Evolutionary conservation across 2,329 filamentous ascomycete genomes (phyloP), one percentile per base, ranked within the genome.

Genomic region (Lachnellula suecica): DNA sequence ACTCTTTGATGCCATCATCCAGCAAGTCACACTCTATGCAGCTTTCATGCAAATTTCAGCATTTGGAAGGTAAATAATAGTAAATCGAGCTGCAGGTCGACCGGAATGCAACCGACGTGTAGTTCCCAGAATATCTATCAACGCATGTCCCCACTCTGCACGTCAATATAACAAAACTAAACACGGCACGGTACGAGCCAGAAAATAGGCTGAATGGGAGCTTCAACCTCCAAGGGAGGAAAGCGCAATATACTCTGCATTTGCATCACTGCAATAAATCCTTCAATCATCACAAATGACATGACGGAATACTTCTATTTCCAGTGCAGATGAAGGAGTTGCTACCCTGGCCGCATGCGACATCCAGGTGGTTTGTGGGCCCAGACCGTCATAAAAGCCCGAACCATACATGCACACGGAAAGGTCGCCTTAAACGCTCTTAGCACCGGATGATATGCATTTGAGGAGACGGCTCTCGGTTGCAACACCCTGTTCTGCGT

Each of bases 151-250:
- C 34, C 34, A 37, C 34, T 9, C 34, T 37, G 34, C 34, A 37
- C 27, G 13, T 31, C 27, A 31, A 31, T 31, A 31, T 31, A 7
- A 31, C 8, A n/a, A n/a, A n/a, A n/a, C n/a, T n/a, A 11, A 23
- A n/a, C 23, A 44, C 42, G 42, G 20, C 22, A 44, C 20, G 42
- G 42, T 25, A 44, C 24, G 42, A 25, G 42, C 42, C 23, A 31
- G 42, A 44, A 44, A 25, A 44, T 44, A 44, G 42, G 42, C 42
- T 44, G 42, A 44, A 44, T 44, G 13, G 38, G n/a, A n/a, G n/a
- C n/a, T n/a, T n/a, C n/a, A n/a, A n/a, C n/a, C n/a, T n/a, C n/a
- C n/a, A n/a, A n/a, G n/a, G n/a, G n/a, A n/a, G n/a, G n/a, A n/a
- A n/a, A n/a, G n/a, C n/a, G n/a, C n/a, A n/a, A n/a, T n/a, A n/a